Conservation (phyloP, 163 green algal species). For the Scenedesmus sp. region DNA sequence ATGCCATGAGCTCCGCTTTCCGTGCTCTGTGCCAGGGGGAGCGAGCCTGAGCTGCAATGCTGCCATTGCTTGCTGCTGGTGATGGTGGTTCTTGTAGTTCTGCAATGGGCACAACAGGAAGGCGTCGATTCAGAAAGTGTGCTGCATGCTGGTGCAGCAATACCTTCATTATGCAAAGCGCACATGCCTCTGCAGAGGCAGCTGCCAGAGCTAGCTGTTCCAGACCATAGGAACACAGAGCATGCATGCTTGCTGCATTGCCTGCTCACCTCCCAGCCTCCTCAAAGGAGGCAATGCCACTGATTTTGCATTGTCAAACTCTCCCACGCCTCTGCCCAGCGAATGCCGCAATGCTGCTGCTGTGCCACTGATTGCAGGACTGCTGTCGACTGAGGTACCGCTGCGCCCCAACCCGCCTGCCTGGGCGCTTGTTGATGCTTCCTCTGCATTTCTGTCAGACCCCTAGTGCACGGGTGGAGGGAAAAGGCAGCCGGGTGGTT, state of each 20-base stretch:
- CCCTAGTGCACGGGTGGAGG: background rate
- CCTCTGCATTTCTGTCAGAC: background rate
- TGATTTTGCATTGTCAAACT: background rate
- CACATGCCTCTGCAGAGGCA: too few relatives aligned
- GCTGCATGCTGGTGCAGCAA: background rate
- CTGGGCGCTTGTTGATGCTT: background rate
- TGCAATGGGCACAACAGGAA: background rate
- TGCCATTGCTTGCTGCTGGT: background rate
- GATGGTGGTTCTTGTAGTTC: background rate
- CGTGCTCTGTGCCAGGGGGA: slow-evolving; percentile 56
- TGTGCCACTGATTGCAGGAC: background rate
- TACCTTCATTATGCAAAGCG: background rate
- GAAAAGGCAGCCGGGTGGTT: background rate
- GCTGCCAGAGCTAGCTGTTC: background rate
- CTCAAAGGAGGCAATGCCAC: slow-evolving; percentile 11
- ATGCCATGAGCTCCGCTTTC: slow-evolving; percentile 59
- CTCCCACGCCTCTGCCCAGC: background rate
- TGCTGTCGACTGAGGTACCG: background rate
- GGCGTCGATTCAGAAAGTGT: background rate
- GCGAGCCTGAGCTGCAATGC: slow-evolving; percentile 3
- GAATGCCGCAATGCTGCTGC: background rate
- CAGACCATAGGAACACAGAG: background rate
- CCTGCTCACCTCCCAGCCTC: slow-evolving; percentile 6
- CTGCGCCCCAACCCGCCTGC: background rate
- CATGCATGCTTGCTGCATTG: background rate